Conservation (phyloP, 176 grass and related monocot species). For the Bolboschoenus planiculmis region DNA sequence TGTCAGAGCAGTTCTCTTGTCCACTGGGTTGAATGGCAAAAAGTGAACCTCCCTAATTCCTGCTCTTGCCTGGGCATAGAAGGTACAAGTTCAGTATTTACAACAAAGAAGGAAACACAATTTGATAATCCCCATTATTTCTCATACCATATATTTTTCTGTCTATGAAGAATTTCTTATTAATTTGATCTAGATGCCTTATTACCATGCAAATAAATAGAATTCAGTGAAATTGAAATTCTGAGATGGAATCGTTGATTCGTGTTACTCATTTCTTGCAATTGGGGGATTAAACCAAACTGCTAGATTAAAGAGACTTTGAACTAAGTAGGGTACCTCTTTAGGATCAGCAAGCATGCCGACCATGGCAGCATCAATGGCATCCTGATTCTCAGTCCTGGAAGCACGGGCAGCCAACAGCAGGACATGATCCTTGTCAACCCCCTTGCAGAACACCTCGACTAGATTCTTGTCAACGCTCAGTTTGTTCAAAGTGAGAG, state of each 20-base stretch:
- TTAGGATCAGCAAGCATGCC: constrained; percentile 99
- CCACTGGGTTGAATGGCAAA: constrained; percentile 96
- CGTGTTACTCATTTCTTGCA: not conserved
- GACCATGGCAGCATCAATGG: constrained; percentile 97
- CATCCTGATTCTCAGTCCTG: constrained; percentile 90
- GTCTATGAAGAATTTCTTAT: not conserved
- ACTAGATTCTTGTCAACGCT: constrained; percentile 87
- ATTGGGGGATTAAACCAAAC: not conserved
- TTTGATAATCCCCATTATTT: not conserved
- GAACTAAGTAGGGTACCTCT: constrained; percentile 32
- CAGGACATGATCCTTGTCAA: constrained; percentile 84
- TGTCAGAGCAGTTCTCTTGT: constrained; percentile 96
- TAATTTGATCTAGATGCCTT: not conserved
- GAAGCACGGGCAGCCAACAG: constrained; percentile 72
- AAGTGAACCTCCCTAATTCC: constrained; percentile 94
- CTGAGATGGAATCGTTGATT: too few species aligned
- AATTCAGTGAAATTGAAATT: too few species aligned
- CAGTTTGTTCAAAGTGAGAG: constrained; percentile 88
- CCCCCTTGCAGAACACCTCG: constrained; percentile 73
- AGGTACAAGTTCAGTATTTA: not conserved
- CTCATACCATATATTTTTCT: not conserved
- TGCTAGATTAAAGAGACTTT: not conserved
- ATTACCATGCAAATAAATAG: not conserved
- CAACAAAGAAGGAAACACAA: not conserved
- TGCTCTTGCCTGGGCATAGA: constrained; percentile 51